Base-by-base conservation (phyloP, 441 rosid species). In the Corymbia citriodora region DNA sequence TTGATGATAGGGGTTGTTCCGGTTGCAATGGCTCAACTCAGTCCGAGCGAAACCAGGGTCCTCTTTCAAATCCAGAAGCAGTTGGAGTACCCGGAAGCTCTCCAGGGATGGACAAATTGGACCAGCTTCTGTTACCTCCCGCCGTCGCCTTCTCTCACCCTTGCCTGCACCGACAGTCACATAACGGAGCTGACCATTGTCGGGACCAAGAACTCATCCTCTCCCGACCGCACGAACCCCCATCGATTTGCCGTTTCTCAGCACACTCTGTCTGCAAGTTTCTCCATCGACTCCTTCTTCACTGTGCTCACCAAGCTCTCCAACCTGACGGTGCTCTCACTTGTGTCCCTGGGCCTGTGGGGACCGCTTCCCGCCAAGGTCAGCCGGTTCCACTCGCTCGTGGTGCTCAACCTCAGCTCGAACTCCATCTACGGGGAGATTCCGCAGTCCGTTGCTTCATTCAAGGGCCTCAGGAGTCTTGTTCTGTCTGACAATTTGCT, bases 81-180 rank as follows among this genome's bases (percentile, higher is more conserved):
- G 50, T 94, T 98, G 29, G 97, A 98, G 85, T 95, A 96, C 91
- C 99, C 99, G 14, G 89, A 92, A 36, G 92, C 90, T 92, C 97
- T 98, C 93, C 96, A 92, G 57, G 93, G 95, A 90, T 98, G 99
- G 99, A 95, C 89, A 29, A 95, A 94, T 10, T 97, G 96, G 94
- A 95, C 98, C 91, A 95, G 94, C 91, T 97, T 97, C 94, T 97
- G 99, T 57, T 91, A 93, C 91, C 91, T 96, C 87, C 98, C 97
- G 61, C 88, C 93, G 31, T 96, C 99, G 53, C 90, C 95, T 91
- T 96, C 96, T 55, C 94, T 98, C 72, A 93, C 88, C 89, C 89
- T 97, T 92, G 92, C 92, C 90, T 98, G 99, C 93, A 89, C 94
- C 65, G 88, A 94, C 63, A 88, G 90, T 88, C 97, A 92, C 74